Conservation (phyloP, 805 yeast genomes). For the Yueomyces sp. region DNA sequence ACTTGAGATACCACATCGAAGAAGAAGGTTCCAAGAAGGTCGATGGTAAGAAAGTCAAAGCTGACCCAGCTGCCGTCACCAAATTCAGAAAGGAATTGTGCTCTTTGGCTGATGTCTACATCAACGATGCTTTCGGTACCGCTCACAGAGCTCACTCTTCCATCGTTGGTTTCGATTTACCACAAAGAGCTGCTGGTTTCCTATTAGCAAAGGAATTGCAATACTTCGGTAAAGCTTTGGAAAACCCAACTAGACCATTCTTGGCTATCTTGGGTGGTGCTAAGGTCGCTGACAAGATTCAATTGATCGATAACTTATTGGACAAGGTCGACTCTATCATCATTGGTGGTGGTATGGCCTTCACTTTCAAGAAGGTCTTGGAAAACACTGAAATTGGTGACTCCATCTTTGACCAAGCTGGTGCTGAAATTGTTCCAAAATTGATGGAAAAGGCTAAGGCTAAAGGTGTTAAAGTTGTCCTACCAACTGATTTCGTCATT, state of each 20-base stretch:
- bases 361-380: constrained; percentile 92
- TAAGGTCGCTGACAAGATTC: constrained; percentile 97
- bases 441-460: constrained; percentile 92
- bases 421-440: constrained; percentile 88
- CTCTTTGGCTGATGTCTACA: constrained; percentile 89
- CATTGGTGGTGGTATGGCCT: constrained; percentile 99
- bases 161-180: constrained; percentile 93
- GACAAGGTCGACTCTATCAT: constrained; percentile 91
- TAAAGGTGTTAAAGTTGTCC: constrained; percentile 83
- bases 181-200: constrained; percentile 98
- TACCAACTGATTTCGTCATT: constrained; percentile 92
- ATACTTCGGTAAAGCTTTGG: constrained; percentile 96
- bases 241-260: constrained; percentile 96
- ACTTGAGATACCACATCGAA: constrained; percentile 97
- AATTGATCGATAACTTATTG: constrained; percentile 89
- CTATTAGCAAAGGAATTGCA: constrained; percentile 92
- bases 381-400: constrained; percentile 80
- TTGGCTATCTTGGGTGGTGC: constrained; percentile 99
- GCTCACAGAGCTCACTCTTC: constrained; percentile 99
- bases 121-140: constrained; percentile 98
- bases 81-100: constrained; percentile 84
- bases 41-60: constrained; percentile 89
- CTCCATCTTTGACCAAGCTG: constrained; percentile 86
- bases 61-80: constrained; percentile 70
- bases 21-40: constrained; percentile 90